Evolutionary conservation across 768 basidiomycete genomes (phyloP).

Genomic region (Boletus insuetus): DNA sequence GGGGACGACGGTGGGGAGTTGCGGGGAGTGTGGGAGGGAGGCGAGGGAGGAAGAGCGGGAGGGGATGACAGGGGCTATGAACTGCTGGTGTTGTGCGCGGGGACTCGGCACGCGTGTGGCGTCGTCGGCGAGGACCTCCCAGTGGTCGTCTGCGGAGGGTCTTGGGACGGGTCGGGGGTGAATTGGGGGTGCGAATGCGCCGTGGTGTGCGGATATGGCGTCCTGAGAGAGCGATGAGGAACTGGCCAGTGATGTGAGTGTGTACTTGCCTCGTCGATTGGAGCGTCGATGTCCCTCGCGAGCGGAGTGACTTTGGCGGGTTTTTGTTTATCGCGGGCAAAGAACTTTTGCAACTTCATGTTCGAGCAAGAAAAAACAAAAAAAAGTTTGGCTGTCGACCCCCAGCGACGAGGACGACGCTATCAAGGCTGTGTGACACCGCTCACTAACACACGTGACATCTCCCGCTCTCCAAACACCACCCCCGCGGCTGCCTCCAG

Average conservation of each 20-base stretch:
- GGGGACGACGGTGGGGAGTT: slow-evolving; percentile 22
- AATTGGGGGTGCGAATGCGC: background rate
- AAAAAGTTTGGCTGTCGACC: too few relatives aligned
- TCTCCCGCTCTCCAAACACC: slow-evolving; percentile 39
- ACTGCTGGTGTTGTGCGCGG: slow-evolving; percentile 24
- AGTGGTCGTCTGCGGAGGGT: slow-evolving; percentile 41
- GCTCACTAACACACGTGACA: slow-evolving; percentile 20
- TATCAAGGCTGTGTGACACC: slow-evolving; percentile 21
- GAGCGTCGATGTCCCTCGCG: slow-evolving; percentile 22
- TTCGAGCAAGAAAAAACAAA: background rate
- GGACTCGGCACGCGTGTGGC: slow-evolving; percentile 20
- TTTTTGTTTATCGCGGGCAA: slow-evolving; percentile 50
- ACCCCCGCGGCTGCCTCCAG: slow-evolving; percentile 43
- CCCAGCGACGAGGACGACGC: too few relatives aligned
- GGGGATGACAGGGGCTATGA: slow-evolving; percentile 30
- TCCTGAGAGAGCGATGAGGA: slow-evolving; percentile 15
- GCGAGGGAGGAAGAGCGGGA: slow-evolving; percentile 53
- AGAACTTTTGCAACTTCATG: slow-evolving; percentile 58
- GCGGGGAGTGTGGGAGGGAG: slow-evolving; percentile 47
- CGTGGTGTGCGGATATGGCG: slow-evolving; percentile 25
- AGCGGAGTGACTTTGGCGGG: slow-evolving; percentile 28
- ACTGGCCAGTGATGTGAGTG: background rate
- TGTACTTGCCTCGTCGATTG: slow-evolving; percentile 31
- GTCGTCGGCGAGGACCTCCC: slow-evolving; percentile 44
- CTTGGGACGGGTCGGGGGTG: slow-evolving; percentile 12